A percentile compares a stretch with the other conserved stretches of the same genome.
Conservation (phyloP, 208 protist species). For the Kentomonas sorsogonicus region DNA sequence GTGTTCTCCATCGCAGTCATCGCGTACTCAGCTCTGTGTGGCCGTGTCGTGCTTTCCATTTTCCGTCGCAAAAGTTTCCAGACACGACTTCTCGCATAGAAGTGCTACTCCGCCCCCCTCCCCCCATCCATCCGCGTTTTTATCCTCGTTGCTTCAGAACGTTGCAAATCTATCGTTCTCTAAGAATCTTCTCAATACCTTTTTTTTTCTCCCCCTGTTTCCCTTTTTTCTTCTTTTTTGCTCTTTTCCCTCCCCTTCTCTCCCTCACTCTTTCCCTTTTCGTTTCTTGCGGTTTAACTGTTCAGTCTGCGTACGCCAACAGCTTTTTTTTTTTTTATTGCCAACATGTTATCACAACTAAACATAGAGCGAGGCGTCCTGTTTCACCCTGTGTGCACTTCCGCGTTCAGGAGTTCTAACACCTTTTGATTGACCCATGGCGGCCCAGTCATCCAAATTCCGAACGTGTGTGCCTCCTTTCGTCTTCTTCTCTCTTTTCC, state of each 20-base stretch:
- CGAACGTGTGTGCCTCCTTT: too few species aligned
- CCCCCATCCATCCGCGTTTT: not conserved
- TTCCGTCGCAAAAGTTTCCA: constrained; percentile 43
- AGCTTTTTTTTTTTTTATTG: constrained; percentile 11
- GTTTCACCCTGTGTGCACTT: too few species aligned
- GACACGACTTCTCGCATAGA: constrained; percentile 51
- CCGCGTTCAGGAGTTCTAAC: too few species aligned
- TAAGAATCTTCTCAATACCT: constrained; percentile 6
- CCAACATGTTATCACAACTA: too few species aligned
- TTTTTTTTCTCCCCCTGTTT: constrained; percentile 16
- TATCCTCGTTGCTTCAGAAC: not conserved
- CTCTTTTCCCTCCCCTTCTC: not conserved
- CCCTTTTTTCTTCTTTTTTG: constrained; percentile 3
- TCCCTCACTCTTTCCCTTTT: constrained; percentile 3
- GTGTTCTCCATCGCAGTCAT: constrained; percentile 42
- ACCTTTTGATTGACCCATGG: too few species aligned
- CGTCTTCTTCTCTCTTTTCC: too few species aligned
- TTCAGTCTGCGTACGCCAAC: too few species aligned
- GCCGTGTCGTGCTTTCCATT: constrained; percentile 30
- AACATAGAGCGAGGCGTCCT: too few species aligned
- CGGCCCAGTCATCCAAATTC: too few species aligned
- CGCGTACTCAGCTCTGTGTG: constrained; percentile 30
- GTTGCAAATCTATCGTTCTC: not conserved
- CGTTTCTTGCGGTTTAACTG: not conserved
- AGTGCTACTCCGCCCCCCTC: not conserved